phyloP scores from a whole-genome alignment of 148 eudicot genomes.

The Camellia japonica region DNA sequence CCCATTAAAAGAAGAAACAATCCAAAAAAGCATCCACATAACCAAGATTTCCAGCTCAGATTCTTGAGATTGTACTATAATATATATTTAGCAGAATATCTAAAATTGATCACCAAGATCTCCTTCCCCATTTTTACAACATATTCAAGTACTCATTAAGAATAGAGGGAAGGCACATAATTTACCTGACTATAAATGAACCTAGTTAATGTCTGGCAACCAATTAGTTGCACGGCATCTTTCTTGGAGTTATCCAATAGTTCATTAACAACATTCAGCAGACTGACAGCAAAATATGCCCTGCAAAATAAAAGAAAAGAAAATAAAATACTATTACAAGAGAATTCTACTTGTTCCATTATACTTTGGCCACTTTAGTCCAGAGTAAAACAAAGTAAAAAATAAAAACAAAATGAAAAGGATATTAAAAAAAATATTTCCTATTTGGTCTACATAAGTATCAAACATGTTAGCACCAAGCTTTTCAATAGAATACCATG shows the following conservation, averaged over 20 bases:
- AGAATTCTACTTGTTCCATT: background rate
- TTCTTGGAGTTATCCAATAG: slow-evolving; percentile 69
- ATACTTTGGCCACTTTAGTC: background rate
- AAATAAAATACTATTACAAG: background rate
- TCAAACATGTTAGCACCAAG: no score
- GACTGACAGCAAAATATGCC: slow-evolving; percentile 73
- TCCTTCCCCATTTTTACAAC: background rate
- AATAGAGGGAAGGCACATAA: background rate
- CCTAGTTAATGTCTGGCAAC: slow-evolving; percentile 64
- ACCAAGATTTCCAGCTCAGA: no score
- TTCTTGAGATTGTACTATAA: no score
- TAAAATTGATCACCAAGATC: background rate
- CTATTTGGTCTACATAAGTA: no score
- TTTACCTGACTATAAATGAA: slow-evolving; percentile 80
- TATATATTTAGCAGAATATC: background rate
- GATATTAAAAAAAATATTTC: no score
- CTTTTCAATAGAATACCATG: no score
- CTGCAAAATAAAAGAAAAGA: slow-evolving; percentile 32
- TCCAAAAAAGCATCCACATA: no score
- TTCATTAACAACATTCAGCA: slow-evolving; percentile 65
- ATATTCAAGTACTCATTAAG: background rate
- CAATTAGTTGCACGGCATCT: slow-evolving; percentile 53
- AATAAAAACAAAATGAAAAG: no score
- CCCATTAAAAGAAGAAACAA: no score
- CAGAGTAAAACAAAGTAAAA: no score